Conservation (phyloP, 805 yeast species). For the Teunomyces panamensis region DNA sequence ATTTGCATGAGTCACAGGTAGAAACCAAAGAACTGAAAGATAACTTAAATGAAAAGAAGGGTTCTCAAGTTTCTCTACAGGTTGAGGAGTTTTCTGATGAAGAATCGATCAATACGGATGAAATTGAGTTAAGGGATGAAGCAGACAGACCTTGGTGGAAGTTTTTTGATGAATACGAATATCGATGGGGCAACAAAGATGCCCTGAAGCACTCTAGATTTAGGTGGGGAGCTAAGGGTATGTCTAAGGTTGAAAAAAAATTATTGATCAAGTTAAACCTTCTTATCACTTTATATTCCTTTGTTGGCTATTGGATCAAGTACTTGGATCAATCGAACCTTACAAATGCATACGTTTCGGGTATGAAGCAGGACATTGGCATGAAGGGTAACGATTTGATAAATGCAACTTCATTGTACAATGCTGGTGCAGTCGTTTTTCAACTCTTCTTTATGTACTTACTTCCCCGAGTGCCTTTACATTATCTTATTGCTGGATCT, state of each 20-base stretch:
- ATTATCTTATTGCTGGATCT: slow-evolving; percentile 17
- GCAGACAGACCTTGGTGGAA: slow-evolving; percentile 50
- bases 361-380: slow-evolving; percentile 14
- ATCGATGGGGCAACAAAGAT: slow-evolving; percentile 12
- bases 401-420: slow-evolving; percentile 19
- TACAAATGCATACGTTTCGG: slow-evolving; percentile 22
- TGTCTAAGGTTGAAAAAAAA: slow-evolving; percentile 21
- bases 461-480: slow-evolving; percentile 18
- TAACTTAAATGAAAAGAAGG: background rate
- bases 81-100: background rate
- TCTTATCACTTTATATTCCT: slow-evolving; percentile 20
- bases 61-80: background rate
- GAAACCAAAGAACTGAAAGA: background rate
- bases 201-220: slow-evolving; percentile 8
- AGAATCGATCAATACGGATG: background rate
- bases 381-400: slow-evolving; percentile 22
- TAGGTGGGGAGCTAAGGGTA: slow-evolving; percentile 24
- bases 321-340: slow-evolving; percentile 22
- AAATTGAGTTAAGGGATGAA: slow-evolving; percentile 47
- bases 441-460: slow-evolving; percentile 24
- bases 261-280: slow-evolving; percentile 23
- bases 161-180: slow-evolving; percentile 38
- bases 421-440: slow-evolving; percentile 21
- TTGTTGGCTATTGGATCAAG: slow-evolving; percentile 24
- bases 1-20: background rate